Evolutionary conservation across 2,329 filamentous ascomycete species (phyloP).

Genomic region (Epichloe coenophiala): DNA sequence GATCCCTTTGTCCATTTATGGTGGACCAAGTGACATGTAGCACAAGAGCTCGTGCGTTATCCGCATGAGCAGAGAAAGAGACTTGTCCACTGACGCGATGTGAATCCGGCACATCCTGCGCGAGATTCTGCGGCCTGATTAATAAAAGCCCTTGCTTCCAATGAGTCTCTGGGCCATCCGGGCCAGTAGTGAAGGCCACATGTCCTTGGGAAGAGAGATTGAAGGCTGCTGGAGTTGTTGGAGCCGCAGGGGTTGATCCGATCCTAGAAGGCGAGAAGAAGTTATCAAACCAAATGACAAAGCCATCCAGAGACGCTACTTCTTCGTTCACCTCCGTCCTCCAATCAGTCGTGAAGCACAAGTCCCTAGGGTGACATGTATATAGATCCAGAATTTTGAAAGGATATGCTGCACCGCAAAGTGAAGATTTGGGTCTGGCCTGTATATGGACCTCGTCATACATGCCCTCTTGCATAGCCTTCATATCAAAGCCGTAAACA

Average conservation of each 20-base stretch:
- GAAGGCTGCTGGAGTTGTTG: constrained; percentile 51
- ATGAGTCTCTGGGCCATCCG: constrained; percentile 63
- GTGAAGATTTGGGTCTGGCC: constrained; percentile 46
- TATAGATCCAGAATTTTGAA: constrained; percentile 71
- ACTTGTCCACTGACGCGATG: constrained; percentile 52
- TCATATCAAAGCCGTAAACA: constrained; percentile 93
- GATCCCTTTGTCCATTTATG: constrained; percentile 26
- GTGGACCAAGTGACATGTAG: constrained; percentile 51
- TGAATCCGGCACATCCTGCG: constrained; percentile 34
- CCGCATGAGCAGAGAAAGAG: constrained; percentile 54
- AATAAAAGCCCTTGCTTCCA: constrained; percentile 79
- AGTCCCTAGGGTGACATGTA: constrained; percentile 54
- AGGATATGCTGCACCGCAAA: constrained; percentile 46
- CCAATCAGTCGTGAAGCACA: constrained; percentile 63
- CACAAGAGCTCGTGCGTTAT: constrained; percentile 55
- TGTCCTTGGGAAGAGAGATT: constrained; percentile 41
- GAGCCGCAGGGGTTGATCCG: constrained; percentile 32
- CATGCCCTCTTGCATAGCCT: constrained; percentile 71
- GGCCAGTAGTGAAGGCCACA: constrained; percentile 81
- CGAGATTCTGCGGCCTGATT: constrained; percentile 42
- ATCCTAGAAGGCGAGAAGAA: constrained; percentile 62
- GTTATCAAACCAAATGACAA: constrained; percentile 86
- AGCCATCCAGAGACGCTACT: constrained; percentile 66
- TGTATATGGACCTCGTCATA: constrained; percentile 72
- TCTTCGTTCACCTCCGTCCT: constrained; percentile 45